phyloP scores from a whole-genome alignment of 2,329 filamentous ascomycete genomes.

The Venturia oleaginea region DNA sequence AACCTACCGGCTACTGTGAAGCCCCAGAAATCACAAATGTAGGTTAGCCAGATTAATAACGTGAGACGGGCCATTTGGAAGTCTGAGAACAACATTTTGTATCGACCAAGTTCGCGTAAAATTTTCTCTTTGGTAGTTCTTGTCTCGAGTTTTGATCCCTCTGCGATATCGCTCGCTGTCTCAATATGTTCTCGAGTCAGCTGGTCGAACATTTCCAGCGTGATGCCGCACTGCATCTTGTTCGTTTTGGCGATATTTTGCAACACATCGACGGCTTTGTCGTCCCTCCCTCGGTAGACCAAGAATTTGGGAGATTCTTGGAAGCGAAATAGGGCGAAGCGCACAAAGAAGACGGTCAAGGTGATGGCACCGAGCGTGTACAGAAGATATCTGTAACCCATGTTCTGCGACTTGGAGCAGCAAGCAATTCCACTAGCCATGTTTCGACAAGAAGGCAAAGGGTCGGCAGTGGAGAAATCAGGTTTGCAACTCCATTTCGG shows the following conservation, averaged over 20 bases:
- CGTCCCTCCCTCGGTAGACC: conserved; percentile 63
- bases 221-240: conserved; percentile 36
- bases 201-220: conserved; percentile 28
- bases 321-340: conserved; percentile 60
- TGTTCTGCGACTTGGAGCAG: conserved; percentile 54
- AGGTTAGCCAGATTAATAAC: conserved; percentile 41
- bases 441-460: conserved; percentile 37
- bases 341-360: conserved; percentile 58
- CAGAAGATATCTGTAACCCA: conserved; percentile 71
- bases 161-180: conserved; percentile 16
- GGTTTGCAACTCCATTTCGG: conserved; percentile 55
- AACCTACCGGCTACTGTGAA: conserved; percentile 37
- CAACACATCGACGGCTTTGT: conserved; percentile 58
- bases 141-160: not conserved
- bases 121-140: conserved; percentile 23
- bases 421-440: conserved; percentile 19
- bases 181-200: conserved; percentile 24
- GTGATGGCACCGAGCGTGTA: conserved; percentile 60
- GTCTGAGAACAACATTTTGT: conserved; percentile 37
- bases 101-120: conserved; percentile 33
- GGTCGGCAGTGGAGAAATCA: conserved; percentile 33
- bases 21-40: conserved; percentile 43
- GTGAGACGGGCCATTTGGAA: conserved; percentile 36
- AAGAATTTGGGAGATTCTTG: conserved; percentile 69
- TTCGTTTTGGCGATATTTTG: conserved; percentile 65